phyloP scores from a whole-genome alignment of 2,329 filamentous ascomycete genomes.

The Elsinoe perseae region DNA sequence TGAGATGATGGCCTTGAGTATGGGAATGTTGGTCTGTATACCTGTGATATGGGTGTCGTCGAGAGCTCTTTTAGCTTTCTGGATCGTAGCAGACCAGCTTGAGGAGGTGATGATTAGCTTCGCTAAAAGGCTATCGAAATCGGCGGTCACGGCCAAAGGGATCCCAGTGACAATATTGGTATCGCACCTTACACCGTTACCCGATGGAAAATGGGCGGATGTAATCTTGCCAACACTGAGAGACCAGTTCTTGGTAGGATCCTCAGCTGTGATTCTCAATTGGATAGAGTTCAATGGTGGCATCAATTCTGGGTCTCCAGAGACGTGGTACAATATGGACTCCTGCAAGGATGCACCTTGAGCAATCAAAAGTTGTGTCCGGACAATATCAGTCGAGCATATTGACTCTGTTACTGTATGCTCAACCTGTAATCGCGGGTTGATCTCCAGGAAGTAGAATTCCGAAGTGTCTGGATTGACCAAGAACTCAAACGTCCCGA shows the following conservation, averaged over 20 bases:
- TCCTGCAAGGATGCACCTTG: slow-evolving; percentile 41
- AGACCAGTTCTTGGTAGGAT: slow-evolving; percentile 46
- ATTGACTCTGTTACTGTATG: slow-evolving; percentile 55
- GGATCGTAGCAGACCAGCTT: slow-evolving; percentile 45
- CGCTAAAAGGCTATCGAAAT: slow-evolving; percentile 53
- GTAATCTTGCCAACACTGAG: slow-evolving; percentile 54
- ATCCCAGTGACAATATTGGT: slow-evolving; percentile 42
- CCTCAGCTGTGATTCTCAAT: slow-evolving; percentile 51
- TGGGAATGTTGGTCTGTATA: slow-evolving; percentile 50
- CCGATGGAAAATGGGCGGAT: slow-evolving; percentile 47
- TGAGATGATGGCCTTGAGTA: slow-evolving; percentile 48
- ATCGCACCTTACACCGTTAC: slow-evolving; percentile 52
- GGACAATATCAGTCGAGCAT: slow-evolving; percentile 47
- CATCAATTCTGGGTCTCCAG: slow-evolving; percentile 19
- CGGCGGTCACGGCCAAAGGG: slow-evolving; percentile 41
- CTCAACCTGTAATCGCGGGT: slow-evolving; percentile 54
- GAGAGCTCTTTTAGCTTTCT: slow-evolving; percentile 49
- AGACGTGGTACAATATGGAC: slow-evolving; percentile 28
- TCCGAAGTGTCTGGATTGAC: slow-evolving; percentile 43
- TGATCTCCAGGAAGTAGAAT: slow-evolving; percentile 55
- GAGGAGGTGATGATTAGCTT: slow-evolving; percentile 52
- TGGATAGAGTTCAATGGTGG: slow-evolving; percentile 46
- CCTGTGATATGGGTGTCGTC: slow-evolving; percentile 49
- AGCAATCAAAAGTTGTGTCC: slow-evolving; percentile 46
- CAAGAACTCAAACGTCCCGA: slow-evolving; percentile 60